Conservation (phyloP, 2,329 filamentous ascomycete species). For the Penicillium sp. region DNA sequence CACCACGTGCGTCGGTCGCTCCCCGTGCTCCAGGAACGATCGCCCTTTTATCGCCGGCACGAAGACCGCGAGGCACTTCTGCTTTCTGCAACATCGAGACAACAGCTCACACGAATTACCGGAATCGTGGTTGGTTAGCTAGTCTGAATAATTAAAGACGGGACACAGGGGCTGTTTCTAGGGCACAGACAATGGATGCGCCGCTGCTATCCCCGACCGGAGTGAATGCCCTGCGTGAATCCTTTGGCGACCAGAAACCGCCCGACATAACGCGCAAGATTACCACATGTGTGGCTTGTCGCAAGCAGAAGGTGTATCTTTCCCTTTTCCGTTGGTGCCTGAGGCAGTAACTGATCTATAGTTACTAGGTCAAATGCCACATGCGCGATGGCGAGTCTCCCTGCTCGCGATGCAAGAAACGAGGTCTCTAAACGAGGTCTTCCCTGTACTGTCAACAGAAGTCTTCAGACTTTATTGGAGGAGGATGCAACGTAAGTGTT, state of each 20-base stretch:
- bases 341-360: background rate
- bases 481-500: slow-evolving; percentile 28
- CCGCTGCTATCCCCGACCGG: slow-evolving; percentile 1
- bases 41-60: too few relatives aligned
- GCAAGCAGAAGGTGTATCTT: slow-evolving; percentile 32
- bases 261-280: slow-evolving; percentile 37
- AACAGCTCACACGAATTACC: too few relatives aligned
- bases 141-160: too few relatives aligned
- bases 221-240: slow-evolving; percentile 27
- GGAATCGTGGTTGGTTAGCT: too few relatives aligned
- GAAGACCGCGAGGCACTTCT: too few relatives aligned
- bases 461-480: slow-evolving; percentile 45
- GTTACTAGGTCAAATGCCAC: slow-evolving; percentile 45
- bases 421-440: too few relatives aligned
- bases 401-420: slow-evolving; percentile 43
- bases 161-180: too few relatives aligned
- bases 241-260: slow-evolving; percentile 36
- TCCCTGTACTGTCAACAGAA: slow-evolving; percentile 43
- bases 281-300: slow-evolving; percentile 33
- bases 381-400: slow-evolving; percentile 40
- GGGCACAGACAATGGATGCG: background rate
- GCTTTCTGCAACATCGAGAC: too few relatives aligned
- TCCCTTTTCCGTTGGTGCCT: too few relatives aligned
- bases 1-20: too few relatives aligned
- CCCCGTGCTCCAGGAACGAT: too few relatives aligned